phyloP scores from a whole-genome alignment of 495 filamentous ascomycete species.

The Penicillium cosmopolitanum region DNA sequence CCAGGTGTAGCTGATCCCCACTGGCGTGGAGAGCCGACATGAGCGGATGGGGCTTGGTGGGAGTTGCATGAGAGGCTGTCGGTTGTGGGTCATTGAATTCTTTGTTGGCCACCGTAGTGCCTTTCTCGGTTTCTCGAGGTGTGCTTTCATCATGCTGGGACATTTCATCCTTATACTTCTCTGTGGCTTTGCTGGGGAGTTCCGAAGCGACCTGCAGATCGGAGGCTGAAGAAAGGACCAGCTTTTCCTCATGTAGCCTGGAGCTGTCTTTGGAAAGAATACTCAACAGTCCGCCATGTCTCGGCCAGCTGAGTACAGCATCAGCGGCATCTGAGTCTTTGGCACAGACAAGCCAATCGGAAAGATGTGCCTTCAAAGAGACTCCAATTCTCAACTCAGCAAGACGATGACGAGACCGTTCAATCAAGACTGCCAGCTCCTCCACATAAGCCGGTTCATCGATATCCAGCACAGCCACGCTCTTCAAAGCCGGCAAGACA shows the following conservation, averaged over 20 bases:
- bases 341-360: constrained; percentile 55
- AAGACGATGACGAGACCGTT: constrained; percentile 67
- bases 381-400: constrained; percentile 82
- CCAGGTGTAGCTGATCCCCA: constrained; percentile 58
- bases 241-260: background rate
- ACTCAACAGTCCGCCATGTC: constrained; percentile 74
- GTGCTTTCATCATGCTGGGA: background rate
- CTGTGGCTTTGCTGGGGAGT: background rate
- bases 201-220: background rate
- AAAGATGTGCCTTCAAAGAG: constrained; percentile 57
- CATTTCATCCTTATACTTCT: background rate
- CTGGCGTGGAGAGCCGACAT: constrained; percentile 9
- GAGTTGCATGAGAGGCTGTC: constrained; percentile 2
- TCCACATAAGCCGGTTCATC: constrained; percentile 88
- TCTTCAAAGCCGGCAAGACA: constrained; percentile 78
- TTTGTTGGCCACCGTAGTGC: background rate
- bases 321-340: constrained; percentile 43
- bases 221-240: background rate
- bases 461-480: constrained; percentile 82
- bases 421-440: constrained; percentile 83
- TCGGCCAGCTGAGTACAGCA: constrained; percentile 43
- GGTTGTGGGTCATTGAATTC: background rate
- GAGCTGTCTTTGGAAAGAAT: constrained; percentile 58
- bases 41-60: constrained; percentile 8
- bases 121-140: background rate